These are phyloP conservation scores for Psilocybe cyanescens DNA, from an alignment of 768 basidiomycete genomes.

Conservation along the genomic window DNA sequence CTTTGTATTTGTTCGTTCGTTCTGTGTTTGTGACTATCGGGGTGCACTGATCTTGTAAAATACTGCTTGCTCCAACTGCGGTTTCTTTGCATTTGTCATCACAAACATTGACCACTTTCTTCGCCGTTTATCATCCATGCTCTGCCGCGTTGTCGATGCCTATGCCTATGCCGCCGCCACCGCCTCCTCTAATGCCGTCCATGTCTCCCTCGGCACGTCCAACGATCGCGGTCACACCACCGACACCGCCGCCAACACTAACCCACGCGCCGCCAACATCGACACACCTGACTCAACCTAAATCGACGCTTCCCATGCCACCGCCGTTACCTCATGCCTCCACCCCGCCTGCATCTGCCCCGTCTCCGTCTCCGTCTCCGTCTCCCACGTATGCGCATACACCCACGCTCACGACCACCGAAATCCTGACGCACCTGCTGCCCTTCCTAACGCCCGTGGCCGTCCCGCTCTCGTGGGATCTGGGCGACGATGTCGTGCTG, in stretches of 20 bases:
- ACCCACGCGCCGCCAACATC: not conserved
- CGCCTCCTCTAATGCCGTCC: not conserved
- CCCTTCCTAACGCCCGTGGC: conserved; percentile 3
- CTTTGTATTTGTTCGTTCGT: not conserved
- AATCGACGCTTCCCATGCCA: not conserved
- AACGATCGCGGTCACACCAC: not conserved
- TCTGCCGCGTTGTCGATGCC: not conserved
- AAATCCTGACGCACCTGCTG: not conserved
- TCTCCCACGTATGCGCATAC: not conserved
- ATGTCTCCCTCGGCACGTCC: not conserved
- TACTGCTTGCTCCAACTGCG: not conserved
- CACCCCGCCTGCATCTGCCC: not conserved
- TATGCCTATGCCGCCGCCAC: not conserved
- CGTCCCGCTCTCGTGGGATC: not conserved
- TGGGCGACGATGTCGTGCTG: not conserved
- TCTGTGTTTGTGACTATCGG: not conserved
- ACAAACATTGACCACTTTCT: not conserved
- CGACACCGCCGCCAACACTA: not conserved
- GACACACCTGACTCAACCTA: not conserved
- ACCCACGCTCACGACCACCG: not conserved
- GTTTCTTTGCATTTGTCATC: not conserved
- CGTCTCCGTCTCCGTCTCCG: not conserved
- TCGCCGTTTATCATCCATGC: not conserved
- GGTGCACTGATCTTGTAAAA: not conserved
- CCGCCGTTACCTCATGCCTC: not conserved